These are phyloP conservation scores for Apophysomyces sp. DNA, from an alignment of 371 early-diverging fungal genomes.

Conservation along the genomic window DNA sequence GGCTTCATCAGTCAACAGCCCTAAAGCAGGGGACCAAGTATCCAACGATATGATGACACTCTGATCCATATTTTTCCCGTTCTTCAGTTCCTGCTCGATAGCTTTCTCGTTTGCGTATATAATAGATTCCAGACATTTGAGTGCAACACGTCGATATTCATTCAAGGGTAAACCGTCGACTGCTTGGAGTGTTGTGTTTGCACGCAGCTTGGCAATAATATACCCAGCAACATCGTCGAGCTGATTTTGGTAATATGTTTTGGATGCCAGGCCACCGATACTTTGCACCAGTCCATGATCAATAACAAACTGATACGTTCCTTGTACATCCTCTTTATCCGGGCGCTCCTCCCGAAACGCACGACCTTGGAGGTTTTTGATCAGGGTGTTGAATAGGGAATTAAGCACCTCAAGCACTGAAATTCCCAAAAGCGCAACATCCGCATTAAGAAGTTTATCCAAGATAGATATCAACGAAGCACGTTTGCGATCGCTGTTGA, in stretches of 20 bases:
- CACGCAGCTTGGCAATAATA: conserved; percentile 63
- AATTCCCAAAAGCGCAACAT: conserved; percentile 67
- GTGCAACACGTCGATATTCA: conserved; percentile 41
- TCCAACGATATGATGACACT: conserved; percentile 18
- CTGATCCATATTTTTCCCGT: conserved; percentile 17
- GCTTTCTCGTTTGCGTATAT: conserved; percentile 27
- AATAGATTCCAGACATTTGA: conserved; percentile 45
- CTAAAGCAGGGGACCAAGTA: conserved; percentile 44
- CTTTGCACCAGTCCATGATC: conserved; percentile 54
- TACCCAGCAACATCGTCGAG: conserved; percentile 77
- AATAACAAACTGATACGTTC: conserved; percentile 38
- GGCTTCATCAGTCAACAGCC: conserved; percentile 38
- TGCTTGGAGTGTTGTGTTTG: conserved; percentile 30
- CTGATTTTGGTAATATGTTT: conserved; percentile 84
- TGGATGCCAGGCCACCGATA: conserved; percentile 73
- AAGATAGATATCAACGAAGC: conserved; percentile 59
- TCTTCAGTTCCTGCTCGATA: background rate
- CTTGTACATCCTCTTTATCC: conserved; percentile 5
- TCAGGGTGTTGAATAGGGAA: conserved; percentile 62
- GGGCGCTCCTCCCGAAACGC: conserved; percentile 7
- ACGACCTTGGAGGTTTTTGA: conserved; percentile 38
- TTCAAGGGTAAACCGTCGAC: conserved; percentile 47
- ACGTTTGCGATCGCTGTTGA: conserved; percentile 40
- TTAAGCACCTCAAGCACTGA: conserved; percentile 85
- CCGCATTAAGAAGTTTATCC: conserved; percentile 53